Base-by-base conservation (phyloP, 345 rosid species). In the Citrus trifoliata region DNA sequence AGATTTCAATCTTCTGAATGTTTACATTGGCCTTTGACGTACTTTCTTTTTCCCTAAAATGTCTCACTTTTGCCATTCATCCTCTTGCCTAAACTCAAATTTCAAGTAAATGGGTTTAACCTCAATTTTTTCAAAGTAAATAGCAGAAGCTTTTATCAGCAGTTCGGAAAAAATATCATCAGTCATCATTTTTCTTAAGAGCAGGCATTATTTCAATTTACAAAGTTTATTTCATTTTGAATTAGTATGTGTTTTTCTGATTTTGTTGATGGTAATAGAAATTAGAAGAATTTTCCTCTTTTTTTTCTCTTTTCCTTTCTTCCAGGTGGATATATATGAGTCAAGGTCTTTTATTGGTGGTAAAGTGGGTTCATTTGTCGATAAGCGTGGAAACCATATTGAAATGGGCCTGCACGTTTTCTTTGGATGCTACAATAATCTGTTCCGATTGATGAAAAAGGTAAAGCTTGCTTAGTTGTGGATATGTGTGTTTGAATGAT, bases 331-430 rank as follows among this genome's bases (percentile, higher is more conserved):
- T 86, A 91, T 96, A 83, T 96, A 96, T 30, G 99, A 96, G 35
- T 93, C 94, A 22, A 89, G 97, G 85, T 10, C 90, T 59, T 96
- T 96, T 88, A 94, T 94, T 75, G 99, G 99, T 77, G 99, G 99
- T 75, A 96, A 96, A 91, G 99, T 94, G 19, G 99, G 99, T 77
- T 96, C 99, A 18, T 94, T 96, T 83, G 92, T 96, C 75, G 99
- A 96, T 88, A 89, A 55, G 84, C 86, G 83, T 12, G 99, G 99
- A 74, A 96, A 96, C 87, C 99, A 96, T 76, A 79, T 96, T 3
- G 99, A 96, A 90, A 96, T 96, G 99, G 99, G 98, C 48, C 87
- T 96, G 82, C 99, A 96, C 71, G 99, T 94, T 76, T 96, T 96
- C 89, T 96, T 96, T 63, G 99, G 99, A 53, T 96, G 99, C 90